These are phyloP conservation scores for Rhodosorus marinus DNA, from an alignment of 23 red algal species.

Conservation along the genomic window DNA sequence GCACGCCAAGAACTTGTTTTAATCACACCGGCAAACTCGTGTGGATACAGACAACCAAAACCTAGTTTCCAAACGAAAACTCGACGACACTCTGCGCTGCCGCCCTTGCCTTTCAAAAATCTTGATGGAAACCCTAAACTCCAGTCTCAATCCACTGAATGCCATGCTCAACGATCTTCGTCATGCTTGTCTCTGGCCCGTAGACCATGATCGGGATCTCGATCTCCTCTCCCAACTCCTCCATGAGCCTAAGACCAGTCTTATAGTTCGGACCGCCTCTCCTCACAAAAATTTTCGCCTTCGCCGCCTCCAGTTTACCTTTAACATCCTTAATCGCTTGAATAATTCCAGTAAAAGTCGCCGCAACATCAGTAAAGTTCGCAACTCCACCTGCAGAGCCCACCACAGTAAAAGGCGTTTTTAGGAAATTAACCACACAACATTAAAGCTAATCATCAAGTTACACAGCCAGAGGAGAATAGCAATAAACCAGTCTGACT, in stretches of 20 bases:
- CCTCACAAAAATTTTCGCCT: slow-evolving; percentile 84
- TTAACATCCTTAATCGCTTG: slow-evolving; percentile 94
- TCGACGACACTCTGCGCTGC: neutral
- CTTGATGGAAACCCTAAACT: neutral
- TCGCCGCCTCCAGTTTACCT: slow-evolving; percentile 80
- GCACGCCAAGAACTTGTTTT: no score
- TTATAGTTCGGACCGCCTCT: slow-evolving; percentile 96
- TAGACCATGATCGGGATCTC: slow-evolving; percentile 93
- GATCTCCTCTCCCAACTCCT: slow-evolving; percentile 67
- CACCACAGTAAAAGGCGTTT: no score
- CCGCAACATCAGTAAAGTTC: slow-evolving; percentile 98
- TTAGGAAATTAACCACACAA: no score
- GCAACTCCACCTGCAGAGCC: slow-evolving; percentile 90
- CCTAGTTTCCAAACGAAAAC: neutral
- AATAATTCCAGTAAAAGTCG: slow-evolving; percentile 82
- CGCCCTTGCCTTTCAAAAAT: neutral
- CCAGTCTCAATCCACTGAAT: slow-evolving; percentile 79
- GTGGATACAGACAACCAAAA: no score
- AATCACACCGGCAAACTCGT: no score
- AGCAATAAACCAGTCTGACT: no score
- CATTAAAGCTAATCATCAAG: no score
- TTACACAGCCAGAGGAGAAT: no score
- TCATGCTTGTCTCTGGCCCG: slow-evolving; percentile 89
- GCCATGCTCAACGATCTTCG: slow-evolving; percentile 60
- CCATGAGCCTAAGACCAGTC: slow-evolving; percentile 79